Base-by-base conservation (phyloP, 345 rosid genomes). In the Salix arbutifolia region DNA sequence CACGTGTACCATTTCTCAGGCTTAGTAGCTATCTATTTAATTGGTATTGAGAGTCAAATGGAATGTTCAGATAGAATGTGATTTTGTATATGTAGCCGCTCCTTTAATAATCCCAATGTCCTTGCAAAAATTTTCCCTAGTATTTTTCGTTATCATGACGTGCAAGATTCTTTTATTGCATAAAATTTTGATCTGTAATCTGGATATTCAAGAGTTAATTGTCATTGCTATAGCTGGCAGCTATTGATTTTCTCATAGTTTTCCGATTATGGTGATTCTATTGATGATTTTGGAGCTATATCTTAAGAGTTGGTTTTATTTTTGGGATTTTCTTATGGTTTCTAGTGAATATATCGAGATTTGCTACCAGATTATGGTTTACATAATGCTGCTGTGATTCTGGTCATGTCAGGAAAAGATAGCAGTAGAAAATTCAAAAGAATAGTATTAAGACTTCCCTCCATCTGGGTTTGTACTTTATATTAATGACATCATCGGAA, bases 61-160 rank as follows among this genome's bases (percentile, higher is more conserved):
- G 66, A 50, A 48, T 77, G 25, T 18, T 71, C 46, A 68, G 61
- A 67, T 61, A 69, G 53, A 56, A 72, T 60, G 69, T 19, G 68
- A 64, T 76, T 76, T 58, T 83, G 76, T 79, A 74, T 28, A 76
- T 78, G 17, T 65, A 52, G 60, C 74, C 76, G 78, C 77, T 52
- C 28, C 3, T 26, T 70, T 67, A 25, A 53, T 68, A 67, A 40
- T 21, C 10, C 33, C 42, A 10, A 53, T 16, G 35, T 10, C 31
- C 72, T 8, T 28, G 64, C 19, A 65, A 33, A 58, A 66, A 23
- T 46, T 72, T 26, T 10, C 19, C 19, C 3, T 5, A 13, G 6
- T 53, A 72, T 21, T 67, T 30, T 67, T 82, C 61, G 42, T 66
- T 61, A 71, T 64, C 26, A 16, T 61, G 74, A 37, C 37, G 37